Conservation (phyloP, 1,139 yeast genomes). For the Candida albicans region DNA sequence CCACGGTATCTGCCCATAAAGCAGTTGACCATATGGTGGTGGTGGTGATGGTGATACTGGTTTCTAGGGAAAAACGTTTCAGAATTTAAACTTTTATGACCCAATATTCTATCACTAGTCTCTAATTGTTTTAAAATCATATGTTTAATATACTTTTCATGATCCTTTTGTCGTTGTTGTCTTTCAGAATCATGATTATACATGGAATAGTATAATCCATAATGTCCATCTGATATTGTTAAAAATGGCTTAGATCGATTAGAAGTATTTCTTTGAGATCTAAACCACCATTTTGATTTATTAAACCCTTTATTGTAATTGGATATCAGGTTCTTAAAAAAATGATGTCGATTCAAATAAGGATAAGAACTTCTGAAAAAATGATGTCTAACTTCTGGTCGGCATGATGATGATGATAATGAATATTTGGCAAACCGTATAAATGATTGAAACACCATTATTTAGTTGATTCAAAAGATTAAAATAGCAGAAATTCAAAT, state of each 20-base stretch:
- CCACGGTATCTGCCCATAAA: background rate
- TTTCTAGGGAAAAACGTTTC: background rate
- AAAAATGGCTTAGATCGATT: slow-evolving; percentile 25
- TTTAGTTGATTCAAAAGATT: background rate
- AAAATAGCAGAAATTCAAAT: background rate
- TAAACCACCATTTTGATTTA: slow-evolving; percentile 21
- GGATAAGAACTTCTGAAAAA: slow-evolving; percentile 46
- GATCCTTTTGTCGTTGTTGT: slow-evolving; percentile 12
- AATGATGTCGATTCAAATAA: slow-evolving; percentile 23
- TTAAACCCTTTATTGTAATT: slow-evolving; percentile 16
- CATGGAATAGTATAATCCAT: slow-evolving; percentile 46
- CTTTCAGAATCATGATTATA: slow-evolving; percentile 35
- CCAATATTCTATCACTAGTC: slow-evolving; percentile 10
- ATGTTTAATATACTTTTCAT: slow-evolving; percentile 13
- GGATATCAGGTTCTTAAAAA: slow-evolving; percentile 19
- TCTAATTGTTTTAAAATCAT: slow-evolving; percentile 13
- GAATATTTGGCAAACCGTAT: slow-evolving; percentile 15
- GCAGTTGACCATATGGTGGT: slow-evolving; percentile 1
- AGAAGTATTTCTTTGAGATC: slow-evolving; percentile 36
- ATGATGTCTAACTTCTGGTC: slow-evolving; percentile 20
- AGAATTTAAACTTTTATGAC: background rate
- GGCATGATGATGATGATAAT: slow-evolving; percentile 2
- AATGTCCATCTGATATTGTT: slow-evolving; percentile 42
- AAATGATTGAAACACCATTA: slow-evolving; percentile 15
- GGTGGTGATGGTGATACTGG: slow-evolving; percentile 1